Conservation (phyloP, 352 stramenopile species). For the Phytophthora citricola region DNA sequence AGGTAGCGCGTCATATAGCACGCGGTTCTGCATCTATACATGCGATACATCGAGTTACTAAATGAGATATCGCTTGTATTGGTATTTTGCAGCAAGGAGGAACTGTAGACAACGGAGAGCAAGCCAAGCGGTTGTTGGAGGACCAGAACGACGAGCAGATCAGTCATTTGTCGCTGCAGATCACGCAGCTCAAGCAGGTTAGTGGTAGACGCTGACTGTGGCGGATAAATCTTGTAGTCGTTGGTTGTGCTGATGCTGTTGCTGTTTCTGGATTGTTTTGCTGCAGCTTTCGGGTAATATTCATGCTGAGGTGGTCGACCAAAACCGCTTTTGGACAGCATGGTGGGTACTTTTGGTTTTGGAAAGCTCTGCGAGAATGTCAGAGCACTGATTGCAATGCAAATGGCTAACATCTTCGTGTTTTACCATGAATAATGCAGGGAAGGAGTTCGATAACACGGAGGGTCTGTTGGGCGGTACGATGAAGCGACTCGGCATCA, state of each 20-base stretch:
- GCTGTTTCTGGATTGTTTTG: slow-evolving; percentile 2
- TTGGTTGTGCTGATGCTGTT: background rate
- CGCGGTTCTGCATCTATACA: slow-evolving; percentile 1
- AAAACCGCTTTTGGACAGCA: slow-evolving; percentile 86
- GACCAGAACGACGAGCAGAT: slow-evolving; percentile 91
- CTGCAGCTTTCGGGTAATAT: slow-evolving; percentile 80
- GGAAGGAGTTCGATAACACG: slow-evolving; percentile 89
- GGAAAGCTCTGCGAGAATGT: too few species aligned
- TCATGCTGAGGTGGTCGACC: slow-evolving; percentile 78
- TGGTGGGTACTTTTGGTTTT: slow-evolving; percentile 49
- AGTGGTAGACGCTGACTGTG: background rate
- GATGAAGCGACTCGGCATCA: slow-evolving; percentile 86
- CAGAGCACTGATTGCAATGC: background rate
- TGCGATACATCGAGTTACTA: background rate
- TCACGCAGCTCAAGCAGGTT: slow-evolving; percentile 87
- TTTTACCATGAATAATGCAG: slow-evolving; percentile 29
- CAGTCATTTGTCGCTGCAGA: slow-evolving; percentile 88
- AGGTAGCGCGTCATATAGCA: slow-evolving; percentile 34
- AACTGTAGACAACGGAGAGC: slow-evolving; percentile 67
- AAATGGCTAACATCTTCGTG: background rate
- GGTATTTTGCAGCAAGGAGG: slow-evolving; percentile 35
- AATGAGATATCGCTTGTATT: background rate
- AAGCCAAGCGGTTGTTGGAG: slow-evolving; percentile 80
- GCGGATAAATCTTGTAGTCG: background rate
- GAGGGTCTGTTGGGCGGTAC: slow-evolving; percentile 82